Conservation (phyloP, 2,329 filamentous ascomycete genomes). For the Calycina herbarum region DNA sequence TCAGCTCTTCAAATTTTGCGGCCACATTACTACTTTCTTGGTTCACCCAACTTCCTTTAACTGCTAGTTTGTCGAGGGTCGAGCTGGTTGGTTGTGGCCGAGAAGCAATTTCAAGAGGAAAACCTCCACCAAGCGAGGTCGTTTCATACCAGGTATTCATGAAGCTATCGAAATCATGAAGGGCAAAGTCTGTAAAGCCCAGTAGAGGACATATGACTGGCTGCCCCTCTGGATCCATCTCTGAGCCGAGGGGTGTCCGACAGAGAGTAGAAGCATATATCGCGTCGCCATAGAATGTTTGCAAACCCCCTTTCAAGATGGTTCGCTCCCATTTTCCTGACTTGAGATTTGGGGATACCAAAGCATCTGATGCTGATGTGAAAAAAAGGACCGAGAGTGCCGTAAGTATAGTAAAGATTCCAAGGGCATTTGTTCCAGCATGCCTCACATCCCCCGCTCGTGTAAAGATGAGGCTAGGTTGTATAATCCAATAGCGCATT, state of each 20-base stretch:
- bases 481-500: conserved; percentile 74
- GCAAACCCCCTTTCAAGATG: too few relatives aligned
- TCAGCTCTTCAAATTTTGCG: conserved; percentile 47
- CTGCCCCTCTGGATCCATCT: too few relatives aligned
- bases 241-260: too few relatives aligned
- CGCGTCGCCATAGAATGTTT: too few relatives aligned
- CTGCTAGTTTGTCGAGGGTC: conserved; percentile 70
- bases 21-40: conserved; percentile 52
- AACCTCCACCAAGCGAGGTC: too few relatives aligned
- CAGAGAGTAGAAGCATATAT: too few relatives aligned
- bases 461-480: conserved; percentile 71
- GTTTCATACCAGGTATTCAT: conserved; percentile 50
- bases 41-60: conserved; percentile 69
- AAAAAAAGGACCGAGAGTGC: conserved; percentile 69
- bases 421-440: conserved; percentile 63
- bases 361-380: conserved; percentile 71
- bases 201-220: conserved; percentile 27
- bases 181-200: conserved; percentile 41
- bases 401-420: conserved; percentile 61
- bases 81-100: conserved; percentile 60
- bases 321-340: conserved; percentile 33
- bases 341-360: conserved; percentile 72
- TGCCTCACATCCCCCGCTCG: conserved; percentile 66
- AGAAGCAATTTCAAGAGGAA: conserved; percentile 41
- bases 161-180: conserved; percentile 67